Percentiles rank a stretch among this genome's conserved stretches.
Conservation (phyloP, 2,329 filamentous ascomycete genomes). For the Lecanosticta acicola region DNA sequence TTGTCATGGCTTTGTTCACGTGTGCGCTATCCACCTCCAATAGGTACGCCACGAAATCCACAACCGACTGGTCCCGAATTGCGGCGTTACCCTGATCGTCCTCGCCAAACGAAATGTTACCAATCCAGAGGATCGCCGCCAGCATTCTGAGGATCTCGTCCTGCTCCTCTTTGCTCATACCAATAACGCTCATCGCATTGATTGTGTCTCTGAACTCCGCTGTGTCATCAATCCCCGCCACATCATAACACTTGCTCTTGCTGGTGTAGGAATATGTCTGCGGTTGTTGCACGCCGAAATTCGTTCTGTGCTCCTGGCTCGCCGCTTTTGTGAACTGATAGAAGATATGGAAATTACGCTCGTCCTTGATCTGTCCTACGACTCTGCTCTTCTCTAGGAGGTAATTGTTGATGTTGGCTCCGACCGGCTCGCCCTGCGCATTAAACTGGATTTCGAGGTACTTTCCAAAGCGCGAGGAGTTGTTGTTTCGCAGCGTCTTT, state of each 20-base stretch:
- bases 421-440: constrained; percentile 79
- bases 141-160: constrained; percentile 97
- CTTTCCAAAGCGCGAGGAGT: constrained; percentile 96
- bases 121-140: constrained; percentile 84
- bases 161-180: constrained; percentile 79
- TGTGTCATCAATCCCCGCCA: constrained; percentile 86
- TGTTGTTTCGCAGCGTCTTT: constrained; percentile 97
- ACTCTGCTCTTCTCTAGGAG: constrained; percentile 92
- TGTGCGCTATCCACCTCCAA: constrained; percentile 77
- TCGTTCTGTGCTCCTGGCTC: constrained; percentile 76
- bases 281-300: constrained; percentile 85
- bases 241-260: constrained; percentile 88
- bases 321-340: constrained; percentile 98
- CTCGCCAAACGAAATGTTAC: constrained; percentile 86
- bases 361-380: constrained; percentile 87
- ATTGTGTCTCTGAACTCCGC: constrained; percentile 86
- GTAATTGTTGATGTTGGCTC: constrained; percentile 97
- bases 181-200: constrained; percentile 92
- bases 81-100: constrained; percentile 84
- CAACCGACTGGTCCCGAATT: constrained; percentile 81
- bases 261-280: constrained; percentile 93
- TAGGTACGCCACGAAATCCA: constrained; percentile 91
- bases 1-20: constrained; percentile 80
- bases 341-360: constrained; percentile 99
- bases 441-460: constrained; percentile 98